phyloP scores from a whole-genome alignment of 1,284 basidiomycete genomes.

The Ustilago tritici region DNA sequence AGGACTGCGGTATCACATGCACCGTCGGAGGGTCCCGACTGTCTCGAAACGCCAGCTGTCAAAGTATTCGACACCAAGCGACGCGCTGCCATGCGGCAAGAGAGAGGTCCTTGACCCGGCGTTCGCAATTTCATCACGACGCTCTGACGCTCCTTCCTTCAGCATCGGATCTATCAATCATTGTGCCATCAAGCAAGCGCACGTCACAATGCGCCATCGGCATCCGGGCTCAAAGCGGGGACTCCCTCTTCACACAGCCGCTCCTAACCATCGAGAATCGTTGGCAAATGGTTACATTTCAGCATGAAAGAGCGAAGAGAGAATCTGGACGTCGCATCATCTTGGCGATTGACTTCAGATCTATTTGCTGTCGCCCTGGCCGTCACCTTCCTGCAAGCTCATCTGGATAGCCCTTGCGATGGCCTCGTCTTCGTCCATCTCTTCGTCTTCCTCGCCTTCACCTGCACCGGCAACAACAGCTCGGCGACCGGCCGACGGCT shows the following conservation, averaged over 20 bases:
- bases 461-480: conserved; percentile 55
- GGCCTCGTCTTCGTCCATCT: conserved; percentile 69
- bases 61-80: neutral
- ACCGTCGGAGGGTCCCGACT: neutral
- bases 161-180: conserved; percentile 10
- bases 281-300: neutral
- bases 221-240: neutral
- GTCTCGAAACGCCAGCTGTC: neutral
- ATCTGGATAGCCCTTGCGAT: conserved; percentile 69
- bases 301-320: conserved; percentile 1
- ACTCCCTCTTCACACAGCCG: neutral
- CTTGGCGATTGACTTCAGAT: neutral
- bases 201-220: conserved; percentile 6
- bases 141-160: conserved; percentile 13
- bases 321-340: neutral
- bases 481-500: conserved; percentile 29
- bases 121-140: conserved; percentile 1
- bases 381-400: conserved; percentile 61
- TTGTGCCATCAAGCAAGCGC: neutral
- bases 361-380: conserved; percentile 39
- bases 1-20: neutral
- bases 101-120: neutral
- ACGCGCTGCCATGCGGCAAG: neutral
- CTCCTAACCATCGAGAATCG: neutral
- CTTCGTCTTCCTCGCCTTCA: conserved; percentile 66